Percentiles rank a stretch among this genome's conserved stretches.
These are phyloP conservation scores for Botrytis squamosa DNA, from an alignment of 2,329 filamentous ascomycete genomes.

Conservation along the genomic window DNA sequence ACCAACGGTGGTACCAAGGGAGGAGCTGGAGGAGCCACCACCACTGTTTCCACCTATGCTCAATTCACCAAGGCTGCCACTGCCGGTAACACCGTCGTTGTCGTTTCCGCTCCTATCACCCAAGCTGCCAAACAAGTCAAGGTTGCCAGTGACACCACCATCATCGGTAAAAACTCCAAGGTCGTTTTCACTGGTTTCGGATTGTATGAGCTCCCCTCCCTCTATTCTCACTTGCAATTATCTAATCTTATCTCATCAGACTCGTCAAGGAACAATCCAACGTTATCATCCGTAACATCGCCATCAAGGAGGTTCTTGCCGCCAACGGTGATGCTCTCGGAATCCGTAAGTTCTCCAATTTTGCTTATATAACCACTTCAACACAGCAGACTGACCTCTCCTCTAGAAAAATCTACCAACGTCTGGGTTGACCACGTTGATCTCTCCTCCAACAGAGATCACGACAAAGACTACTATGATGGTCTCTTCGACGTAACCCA, in stretches of 20 bases:
- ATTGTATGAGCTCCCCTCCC: not conserved
- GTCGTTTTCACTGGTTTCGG: slow-evolving; percentile 13
- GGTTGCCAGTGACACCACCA: slow-evolving; percentile 19
- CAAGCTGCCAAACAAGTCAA: slow-evolving; percentile 6
- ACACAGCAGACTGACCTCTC: not conserved
- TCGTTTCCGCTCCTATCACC: slow-evolving; percentile 6
- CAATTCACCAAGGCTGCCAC: slow-evolving; percentile 35
- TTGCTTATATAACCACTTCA: not conserved
- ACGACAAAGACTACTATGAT: slow-evolving; percentile 46
- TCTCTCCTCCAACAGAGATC: slow-evolving; percentile 40
- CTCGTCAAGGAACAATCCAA: slow-evolving; percentile 42
- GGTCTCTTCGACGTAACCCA: slow-evolving; percentile 48
- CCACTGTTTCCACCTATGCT: slow-evolving; percentile 47
- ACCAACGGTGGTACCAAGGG: slow-evolving; percentile 47
- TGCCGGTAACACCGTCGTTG: slow-evolving; percentile 13
- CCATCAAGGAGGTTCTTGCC: slow-evolving; percentile 49
- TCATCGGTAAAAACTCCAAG: slow-evolving; percentile 6
- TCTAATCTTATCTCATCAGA: not conserved
- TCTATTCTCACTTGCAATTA: not conserved
- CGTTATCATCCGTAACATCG: slow-evolving; percentile 58
- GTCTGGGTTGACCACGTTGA: slow-evolving; percentile 21
- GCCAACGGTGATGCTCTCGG: slow-evolving; percentile 50
- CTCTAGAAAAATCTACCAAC: slow-evolving; percentile 14
- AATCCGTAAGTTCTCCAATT: slow-evolving; percentile 42
- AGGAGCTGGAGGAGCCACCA: slow-evolving; percentile 45